A percentile compares a stretch with the other conserved stretches of the same genome.
Evolutionary conservation across 2,329 filamentous ascomycete genomes (phyloP).

Genomic region (Dothistroma pini): DNA sequence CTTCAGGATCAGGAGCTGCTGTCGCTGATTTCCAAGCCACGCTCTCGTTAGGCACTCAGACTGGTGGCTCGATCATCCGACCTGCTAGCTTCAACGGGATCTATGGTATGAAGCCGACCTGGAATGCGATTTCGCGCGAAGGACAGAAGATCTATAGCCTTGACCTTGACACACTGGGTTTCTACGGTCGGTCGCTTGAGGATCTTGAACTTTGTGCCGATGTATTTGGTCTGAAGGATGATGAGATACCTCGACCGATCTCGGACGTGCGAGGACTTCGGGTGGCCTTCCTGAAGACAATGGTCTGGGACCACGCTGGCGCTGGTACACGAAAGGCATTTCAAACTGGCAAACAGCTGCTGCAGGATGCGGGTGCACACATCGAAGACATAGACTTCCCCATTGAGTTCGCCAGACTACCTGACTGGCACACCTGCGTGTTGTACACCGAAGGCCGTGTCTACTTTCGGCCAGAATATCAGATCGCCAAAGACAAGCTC

Average conservation of each 20-base stretch:
- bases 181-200: constrained; percentile 55
- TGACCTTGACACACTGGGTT: constrained; percentile 60
- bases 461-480: constrained; percentile 55
- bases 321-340: constrained; percentile 37
- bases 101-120: constrained; percentile 64
- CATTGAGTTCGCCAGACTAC: constrained; percentile 46
- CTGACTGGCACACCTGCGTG: constrained; percentile 52
- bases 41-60: constrained; percentile 62
- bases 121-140: constrained; percentile 60
- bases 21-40: constrained; percentile 63
- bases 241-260: constrained; percentile 32
- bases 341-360: constrained; percentile 33
- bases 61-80: constrained; percentile 60
- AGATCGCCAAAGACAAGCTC: constrained; percentile 47
- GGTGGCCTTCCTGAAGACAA: constrained; percentile 55
- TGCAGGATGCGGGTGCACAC: constrained; percentile 48
- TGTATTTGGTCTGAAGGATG: constrained; percentile 54
- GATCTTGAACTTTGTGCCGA: constrained; percentile 57
- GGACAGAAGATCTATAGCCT: constrained; percentile 58
- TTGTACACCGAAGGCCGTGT: constrained; percentile 52
- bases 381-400: constrained; percentile 57
- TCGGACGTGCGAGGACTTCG: constrained; percentile 46
- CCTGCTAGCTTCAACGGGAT: constrained; percentile 63
- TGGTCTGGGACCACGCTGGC: constrained; percentile 47
- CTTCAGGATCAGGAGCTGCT: constrained; percentile 62